phyloP scores from a whole-genome alignment of 257 asterid species.

The Prunella vulgaris region DNA sequence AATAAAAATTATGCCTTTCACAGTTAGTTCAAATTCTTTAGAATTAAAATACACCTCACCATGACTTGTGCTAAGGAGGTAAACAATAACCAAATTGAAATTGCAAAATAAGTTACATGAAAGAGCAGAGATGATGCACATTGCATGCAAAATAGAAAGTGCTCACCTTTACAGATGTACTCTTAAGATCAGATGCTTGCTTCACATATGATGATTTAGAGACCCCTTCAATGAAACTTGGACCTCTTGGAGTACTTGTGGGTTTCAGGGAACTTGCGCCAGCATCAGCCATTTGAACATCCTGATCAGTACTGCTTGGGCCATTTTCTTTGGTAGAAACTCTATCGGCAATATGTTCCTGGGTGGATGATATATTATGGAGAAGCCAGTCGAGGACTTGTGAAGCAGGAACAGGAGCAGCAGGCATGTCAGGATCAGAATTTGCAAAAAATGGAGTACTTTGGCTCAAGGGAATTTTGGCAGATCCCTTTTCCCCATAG shows the following conservation, averaged over 20 bases:
- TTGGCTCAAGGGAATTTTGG: slow-evolving; percentile 70
- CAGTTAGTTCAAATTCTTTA: background rate
- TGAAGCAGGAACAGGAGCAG: slow-evolving; percentile 84
- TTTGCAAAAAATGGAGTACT: slow-evolving; percentile 85
- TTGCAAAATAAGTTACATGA: background rate
- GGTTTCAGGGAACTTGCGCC: slow-evolving; percentile 45
- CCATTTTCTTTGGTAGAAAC: slow-evolving; percentile 81
- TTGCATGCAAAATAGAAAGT: background rate
- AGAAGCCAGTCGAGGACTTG: slow-evolving; percentile 92
- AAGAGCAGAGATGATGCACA: background rate
- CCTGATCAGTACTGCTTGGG: slow-evolving; percentile 66
- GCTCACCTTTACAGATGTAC: slow-evolving; percentile 74
- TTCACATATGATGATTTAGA: slow-evolving; percentile 86
- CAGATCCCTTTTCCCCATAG: slow-evolving; percentile 77
- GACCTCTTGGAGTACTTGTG: slow-evolving; percentile 57
- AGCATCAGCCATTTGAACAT: slow-evolving; percentile 78
- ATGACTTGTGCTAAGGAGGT: background rate
- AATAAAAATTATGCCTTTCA: background rate
- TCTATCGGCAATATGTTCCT: slow-evolving; percentile 73
- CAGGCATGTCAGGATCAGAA: slow-evolving; percentile 97
- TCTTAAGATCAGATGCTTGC: slow-evolving; percentile 87
- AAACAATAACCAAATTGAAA: background rate
- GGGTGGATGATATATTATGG: slow-evolving; percentile 67
- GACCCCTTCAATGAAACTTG: slow-evolving; percentile 85
- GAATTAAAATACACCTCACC: background rate